A percentile compares a stretch with the other conserved stretches of the same genome.
These are phyloP conservation scores for Podila epigama DNA, from an alignment of 192 early-diverging fungal genomes.

Conservation along the genomic window DNA sequence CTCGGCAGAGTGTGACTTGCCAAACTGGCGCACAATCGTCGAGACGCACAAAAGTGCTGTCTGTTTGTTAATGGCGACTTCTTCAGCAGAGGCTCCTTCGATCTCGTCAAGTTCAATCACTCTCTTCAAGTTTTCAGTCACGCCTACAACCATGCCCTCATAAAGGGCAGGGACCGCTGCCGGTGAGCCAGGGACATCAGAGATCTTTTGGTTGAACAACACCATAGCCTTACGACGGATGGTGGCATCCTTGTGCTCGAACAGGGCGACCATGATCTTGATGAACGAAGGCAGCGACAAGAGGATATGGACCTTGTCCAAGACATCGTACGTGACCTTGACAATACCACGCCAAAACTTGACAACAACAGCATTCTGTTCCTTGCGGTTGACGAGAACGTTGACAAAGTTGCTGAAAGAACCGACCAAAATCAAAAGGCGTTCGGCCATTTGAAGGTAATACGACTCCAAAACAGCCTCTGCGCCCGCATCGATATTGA, in stretches of 20 bases:
- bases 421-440: constrained; percentile 62
- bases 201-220: constrained; percentile 76
- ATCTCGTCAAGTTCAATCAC: constrained; percentile 52
- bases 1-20: constrained; percentile 62
- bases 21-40: constrained; percentile 73
- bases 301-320: constrained; percentile 79
- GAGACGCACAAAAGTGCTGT: constrained; percentile 81
- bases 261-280: constrained; percentile 67
- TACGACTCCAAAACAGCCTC: constrained; percentile 53
- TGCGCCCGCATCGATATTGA: constrained; percentile 37
- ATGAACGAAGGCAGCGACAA: constrained; percentile 82
- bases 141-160: constrained; percentile 53
- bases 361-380: constrained; percentile 33
- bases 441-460: constrained; percentile 61
- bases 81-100: constrained; percentile 49
- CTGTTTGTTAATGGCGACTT: constrained; percentile 71
- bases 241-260: constrained; percentile 61
- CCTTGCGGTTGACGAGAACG: constrained; percentile 35
- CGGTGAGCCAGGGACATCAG: constrained; percentile 50
- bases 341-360: constrained; percentile 60
- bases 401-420: constrained; percentile 56
- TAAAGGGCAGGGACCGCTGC: constrained; percentile 55
- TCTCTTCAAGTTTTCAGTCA: constrained; percentile 55
- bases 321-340: constrained; percentile 73
- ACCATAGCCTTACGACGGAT: constrained; percentile 80